These are phyloP conservation scores for Helicocarpus griseus DNA, from an alignment of 2,329 filamentous ascomycete genomes.

Conservation along the genomic window DNA sequence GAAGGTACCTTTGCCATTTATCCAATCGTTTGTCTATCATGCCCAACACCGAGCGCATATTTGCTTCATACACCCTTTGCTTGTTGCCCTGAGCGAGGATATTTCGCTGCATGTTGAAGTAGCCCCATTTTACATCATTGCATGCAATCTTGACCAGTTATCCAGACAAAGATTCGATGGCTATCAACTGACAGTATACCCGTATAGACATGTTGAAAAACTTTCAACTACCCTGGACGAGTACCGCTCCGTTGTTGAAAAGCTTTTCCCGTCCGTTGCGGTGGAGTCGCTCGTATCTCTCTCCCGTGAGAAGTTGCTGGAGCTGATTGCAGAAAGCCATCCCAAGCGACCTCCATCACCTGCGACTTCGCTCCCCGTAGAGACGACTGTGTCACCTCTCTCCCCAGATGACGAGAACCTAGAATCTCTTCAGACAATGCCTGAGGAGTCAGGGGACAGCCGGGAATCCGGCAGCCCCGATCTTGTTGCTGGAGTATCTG, in stretches of 20 bases:
- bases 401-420: slow-evolving; percentile 44
- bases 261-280: slow-evolving; percentile 52
- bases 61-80: too few species aligned
- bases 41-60: too few species aligned
- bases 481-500: slow-evolving; percentile 53
- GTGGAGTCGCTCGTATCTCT: slow-evolving; percentile 43
- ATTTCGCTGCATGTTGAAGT: too few species aligned
- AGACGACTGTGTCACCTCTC: slow-evolving; percentile 29
- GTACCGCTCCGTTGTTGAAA: slow-evolving; percentile 52
- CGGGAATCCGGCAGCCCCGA: slow-evolving; percentile 44
- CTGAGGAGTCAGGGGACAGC: slow-evolving; percentile 46
- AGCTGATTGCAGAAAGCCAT: slow-evolving; percentile 42
- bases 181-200: neutral
- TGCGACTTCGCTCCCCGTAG: slow-evolving; percentile 39
- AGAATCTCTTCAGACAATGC: slow-evolving; percentile 59
- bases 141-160: too few species aligned
- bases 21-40: neutral
- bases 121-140: too few species aligned
- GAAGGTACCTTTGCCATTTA: slow-evolving; percentile 49
- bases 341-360: slow-evolving; percentile 30
- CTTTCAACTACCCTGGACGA: slow-evolving; percentile 57
- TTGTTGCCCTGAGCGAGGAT: too few species aligned
- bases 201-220: slow-evolving; percentile 40
- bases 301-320: slow-evolving; percentile 51
- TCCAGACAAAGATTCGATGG: neutral